A percentile compares a stretch with the other conserved stretches of the same genome.
These are phyloP conservation scores for Eragrostis nindensis DNA, from an alignment of 176 grass and related monocot species.

Conservation along the genomic window DNA sequence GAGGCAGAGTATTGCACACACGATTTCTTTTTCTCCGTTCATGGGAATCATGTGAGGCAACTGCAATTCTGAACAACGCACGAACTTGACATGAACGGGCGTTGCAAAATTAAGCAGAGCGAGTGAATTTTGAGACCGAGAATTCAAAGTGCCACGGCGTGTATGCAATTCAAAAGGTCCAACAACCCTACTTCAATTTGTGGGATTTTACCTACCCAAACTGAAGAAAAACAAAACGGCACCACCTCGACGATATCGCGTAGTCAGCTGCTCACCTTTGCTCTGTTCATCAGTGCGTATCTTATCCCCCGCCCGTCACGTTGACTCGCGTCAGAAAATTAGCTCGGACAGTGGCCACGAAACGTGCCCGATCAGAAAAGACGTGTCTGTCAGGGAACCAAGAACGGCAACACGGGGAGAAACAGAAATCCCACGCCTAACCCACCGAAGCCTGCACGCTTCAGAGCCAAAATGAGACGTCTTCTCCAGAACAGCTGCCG, in stretches of 20 bases:
- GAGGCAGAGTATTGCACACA: not conserved
- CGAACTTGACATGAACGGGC: not conserved
- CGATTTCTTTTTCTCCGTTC: not conserved
- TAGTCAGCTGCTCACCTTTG: constrained; percentile 2
- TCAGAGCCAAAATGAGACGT: too few species aligned
- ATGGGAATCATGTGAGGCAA: constrained; percentile 38
- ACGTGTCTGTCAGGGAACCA: not conserved
- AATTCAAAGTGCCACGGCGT: not conserved
- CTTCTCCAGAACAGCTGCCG: too few species aligned
- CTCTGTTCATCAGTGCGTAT: not conserved
- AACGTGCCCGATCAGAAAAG: not conserved
- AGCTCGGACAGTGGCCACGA: not conserved
- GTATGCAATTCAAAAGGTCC: not conserved
- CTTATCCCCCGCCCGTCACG: not conserved
- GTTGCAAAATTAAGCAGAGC: not conserved
- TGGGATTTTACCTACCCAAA: not conserved
- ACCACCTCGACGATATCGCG: not conserved
- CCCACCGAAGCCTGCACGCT: constrained; percentile 30
- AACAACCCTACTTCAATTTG: not conserved
- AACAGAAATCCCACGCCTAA: constrained; percentile 24
- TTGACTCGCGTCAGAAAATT: not conserved
- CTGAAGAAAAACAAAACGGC: not conserved
- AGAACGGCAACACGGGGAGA: constrained; percentile 2
- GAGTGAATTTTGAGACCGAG: too few species aligned
- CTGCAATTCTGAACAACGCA: not conserved